Conservation (phyloP, 23 red algal genomes). For the Gracilariopsis chorda region DNA sequence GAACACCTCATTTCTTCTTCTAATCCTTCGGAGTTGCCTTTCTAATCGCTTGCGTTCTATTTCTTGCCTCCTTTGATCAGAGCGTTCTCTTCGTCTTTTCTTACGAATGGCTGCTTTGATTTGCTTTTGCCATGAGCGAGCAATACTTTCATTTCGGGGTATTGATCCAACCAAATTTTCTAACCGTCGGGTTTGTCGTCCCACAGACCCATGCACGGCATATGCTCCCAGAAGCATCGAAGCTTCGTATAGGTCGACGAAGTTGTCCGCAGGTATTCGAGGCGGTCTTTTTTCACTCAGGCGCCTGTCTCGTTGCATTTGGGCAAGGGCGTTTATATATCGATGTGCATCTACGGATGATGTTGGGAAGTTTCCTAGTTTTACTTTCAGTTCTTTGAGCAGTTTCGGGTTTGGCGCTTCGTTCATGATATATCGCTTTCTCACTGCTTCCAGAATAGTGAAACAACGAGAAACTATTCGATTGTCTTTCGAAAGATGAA, state of each 20-base stretch:
- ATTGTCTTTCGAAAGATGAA: background rate
- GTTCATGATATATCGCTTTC: background rate
- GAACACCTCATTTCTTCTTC: background rate
- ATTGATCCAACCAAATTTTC: conserved; percentile 7
- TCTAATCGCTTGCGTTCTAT: conserved; percentile 35
- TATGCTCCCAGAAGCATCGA: conserved; percentile 39
- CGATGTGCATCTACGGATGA: background rate
- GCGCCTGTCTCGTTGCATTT: background rate
- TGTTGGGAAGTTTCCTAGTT: conserved; percentile 1
- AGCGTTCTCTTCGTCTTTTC: conserved; percentile 11
- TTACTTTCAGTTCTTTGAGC: conserved; percentile 2
- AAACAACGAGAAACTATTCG: background rate
- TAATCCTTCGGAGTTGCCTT: background rate
- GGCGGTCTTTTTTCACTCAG: conserved; percentile 6
- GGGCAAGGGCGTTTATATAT: background rate
- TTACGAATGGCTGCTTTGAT: conserved; percentile 36
- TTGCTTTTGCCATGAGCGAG: conserved; percentile 43
- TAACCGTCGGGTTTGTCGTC: background rate
- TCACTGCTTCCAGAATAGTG: conserved; percentile 26
- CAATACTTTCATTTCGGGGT: conserved; percentile 24
- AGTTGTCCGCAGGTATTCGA: conserved; percentile 14
- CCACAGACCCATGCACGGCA: background rate
- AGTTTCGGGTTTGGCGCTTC: background rate
- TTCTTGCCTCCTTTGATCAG: background rate
- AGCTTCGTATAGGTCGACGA: background rate